Base-by-base conservation (phyloP, 1,139 yeast genomes). In the Pichia sp. region DNA sequence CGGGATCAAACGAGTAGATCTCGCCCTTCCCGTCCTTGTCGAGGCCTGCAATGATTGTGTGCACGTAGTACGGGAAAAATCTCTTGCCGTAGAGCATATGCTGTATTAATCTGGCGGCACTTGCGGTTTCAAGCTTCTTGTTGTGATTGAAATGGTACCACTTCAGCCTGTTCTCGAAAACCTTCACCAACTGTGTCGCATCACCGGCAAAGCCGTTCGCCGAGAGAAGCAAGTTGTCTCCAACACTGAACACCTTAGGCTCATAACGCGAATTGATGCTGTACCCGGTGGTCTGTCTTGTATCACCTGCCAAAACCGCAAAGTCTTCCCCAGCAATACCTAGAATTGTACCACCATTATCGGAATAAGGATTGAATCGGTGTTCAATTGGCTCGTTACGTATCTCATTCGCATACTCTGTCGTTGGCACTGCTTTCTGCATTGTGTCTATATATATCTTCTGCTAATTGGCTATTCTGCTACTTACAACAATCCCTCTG, bases 271-370 rank as follows among this genome's bases (percentile, higher is more conserved):
- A 85, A 70, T 93, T 90, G 72, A 93, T 95, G 60, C 90, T 85
- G 74, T 90, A 93, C 40, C 97, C 99, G 41, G 87, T 86, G 7
- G 96, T 90, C 69, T 88, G 96, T 75, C 99, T 86, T 23, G 99
- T 93, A 71, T 95, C 99, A 51, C 99, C 98, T 1, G 99, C 99
- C 59, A 93, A 78, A 44, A 93, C 95, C 34, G 97, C 97, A 67
- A 90, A 93, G 72, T 93, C 98, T 68, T 89, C 89, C 50, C 99
- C 99, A 2, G 99, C 97, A 72, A 93, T 93, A 57, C 98, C 99
- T 62, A 93, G 76, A 56, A 92, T 93, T 7, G 98, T 92, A 65
- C 99, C 99, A 63, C 99, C 99, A 67, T 92, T 90, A 71, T 93
- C 97, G 51, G 95, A 78, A 75, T 93, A 93, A 54, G 99, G 99